Evolutionary conservation across 306 rosid genomes (phyloP).

Genomic region (Psophocarpus tetragonolobus): DNA sequence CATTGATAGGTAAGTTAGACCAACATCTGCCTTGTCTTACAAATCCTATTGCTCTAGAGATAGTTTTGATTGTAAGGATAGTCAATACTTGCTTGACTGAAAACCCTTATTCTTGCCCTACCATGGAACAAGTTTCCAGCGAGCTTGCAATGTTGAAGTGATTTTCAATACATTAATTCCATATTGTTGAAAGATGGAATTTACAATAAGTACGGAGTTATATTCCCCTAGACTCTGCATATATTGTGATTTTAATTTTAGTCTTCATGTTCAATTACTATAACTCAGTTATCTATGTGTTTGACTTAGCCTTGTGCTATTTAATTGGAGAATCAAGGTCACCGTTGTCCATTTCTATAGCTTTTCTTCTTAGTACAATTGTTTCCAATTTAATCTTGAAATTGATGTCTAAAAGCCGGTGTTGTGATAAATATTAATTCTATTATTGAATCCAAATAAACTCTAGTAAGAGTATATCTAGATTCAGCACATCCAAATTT

Average conservation of each 20-base stretch:
- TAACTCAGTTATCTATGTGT: background rate
- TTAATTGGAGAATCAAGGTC: no score
- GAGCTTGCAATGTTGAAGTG: background rate
- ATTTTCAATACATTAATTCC: background rate
- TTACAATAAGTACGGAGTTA: background rate
- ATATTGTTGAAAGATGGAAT: background rate
- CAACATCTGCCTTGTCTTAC: background rate
- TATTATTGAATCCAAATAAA: no score
- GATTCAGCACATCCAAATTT: no score
- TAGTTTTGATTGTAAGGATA: background rate
- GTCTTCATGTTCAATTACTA: no score
- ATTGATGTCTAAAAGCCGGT: no score
- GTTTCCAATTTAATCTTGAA: no score
- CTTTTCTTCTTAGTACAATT: no score
- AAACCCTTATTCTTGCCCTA: background rate
- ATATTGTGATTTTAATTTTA: background rate
- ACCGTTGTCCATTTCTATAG: no score
- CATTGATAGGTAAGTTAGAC: conserved; percentile 6
- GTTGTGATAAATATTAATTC: no score
- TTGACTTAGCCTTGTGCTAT: no score
- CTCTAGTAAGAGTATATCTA: no score
- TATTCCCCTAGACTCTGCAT: background rate
- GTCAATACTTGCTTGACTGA: conserved; percentile 2
- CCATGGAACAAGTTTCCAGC: conserved; percentile 8
- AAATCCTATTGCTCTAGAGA: background rate